Conservation (phyloP, 768 basidiomycete genomes). For the Leccinum sublutescens region DNA sequence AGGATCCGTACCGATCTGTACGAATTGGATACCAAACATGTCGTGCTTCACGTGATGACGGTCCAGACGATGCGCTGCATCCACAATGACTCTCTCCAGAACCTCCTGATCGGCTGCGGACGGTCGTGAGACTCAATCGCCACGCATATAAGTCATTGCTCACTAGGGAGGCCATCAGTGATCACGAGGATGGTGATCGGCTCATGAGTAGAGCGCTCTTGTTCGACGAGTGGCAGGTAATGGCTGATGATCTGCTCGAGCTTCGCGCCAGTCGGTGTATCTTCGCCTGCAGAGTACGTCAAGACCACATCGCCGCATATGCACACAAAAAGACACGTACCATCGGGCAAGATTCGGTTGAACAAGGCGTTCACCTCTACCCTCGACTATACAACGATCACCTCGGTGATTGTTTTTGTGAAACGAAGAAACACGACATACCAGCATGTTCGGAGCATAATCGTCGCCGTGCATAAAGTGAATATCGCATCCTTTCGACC, state of each 20-base stretch:
- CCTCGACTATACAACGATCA: conserved; percentile 17
- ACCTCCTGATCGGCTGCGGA: conserved; percentile 29
- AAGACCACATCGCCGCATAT: not conserved
- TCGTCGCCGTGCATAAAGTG: conserved; percentile 40
- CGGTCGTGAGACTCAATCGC: not conserved
- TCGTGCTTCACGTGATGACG: conserved; percentile 31
- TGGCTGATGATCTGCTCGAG: conserved; percentile 36
- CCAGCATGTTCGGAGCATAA: conserved; percentile 31
- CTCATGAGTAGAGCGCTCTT: conserved; percentile 28
- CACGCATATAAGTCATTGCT: conserved; percentile 10
- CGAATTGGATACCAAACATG: conserved; percentile 46
- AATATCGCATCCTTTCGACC: conserved; percentile 40
- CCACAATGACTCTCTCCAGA: conserved; percentile 32
- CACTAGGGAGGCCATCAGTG: conserved; percentile 42
- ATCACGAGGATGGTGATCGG: conserved; percentile 38
- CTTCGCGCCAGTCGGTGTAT: conserved; percentile 40
- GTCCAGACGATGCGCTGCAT: conserved; percentile 40
- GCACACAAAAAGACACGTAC: conserved; percentile 4
- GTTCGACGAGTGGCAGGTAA: conserved; percentile 36
- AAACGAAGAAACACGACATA: not conserved
- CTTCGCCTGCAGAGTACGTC: conserved; percentile 21
- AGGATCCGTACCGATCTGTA: conserved; percentile 43
- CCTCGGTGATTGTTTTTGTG: not conserved
- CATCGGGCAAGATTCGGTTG: conserved; percentile 25
- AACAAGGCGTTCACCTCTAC: conserved; percentile 25